Conservation (phyloP, 768 basidiomycete species). For the Cubamyces sp. region DNA sequence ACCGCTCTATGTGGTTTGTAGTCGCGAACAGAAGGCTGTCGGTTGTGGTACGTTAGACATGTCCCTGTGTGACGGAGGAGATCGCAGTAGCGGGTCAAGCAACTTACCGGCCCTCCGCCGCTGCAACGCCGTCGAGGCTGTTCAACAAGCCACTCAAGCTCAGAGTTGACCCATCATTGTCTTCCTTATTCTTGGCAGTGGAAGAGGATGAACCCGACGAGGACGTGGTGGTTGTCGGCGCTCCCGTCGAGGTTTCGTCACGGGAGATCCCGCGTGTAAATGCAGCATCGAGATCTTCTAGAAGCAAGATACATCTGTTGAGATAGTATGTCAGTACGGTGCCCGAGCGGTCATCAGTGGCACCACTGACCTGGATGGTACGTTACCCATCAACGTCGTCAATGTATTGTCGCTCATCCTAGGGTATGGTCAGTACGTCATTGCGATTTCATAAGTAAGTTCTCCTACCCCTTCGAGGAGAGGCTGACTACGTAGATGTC, state of each 20-base stretch:
- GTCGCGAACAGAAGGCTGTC: slow-evolving; percentile 83
- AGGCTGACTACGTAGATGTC: slow-evolving; percentile 92
- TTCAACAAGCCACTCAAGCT: slow-evolving; percentile 86
- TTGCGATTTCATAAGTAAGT: slow-evolving; percentile 13
- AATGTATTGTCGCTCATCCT: slow-evolving; percentile 93
- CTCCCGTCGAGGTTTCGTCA: slow-evolving; percentile 77
- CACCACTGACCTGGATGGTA: slow-evolving; percentile 70
- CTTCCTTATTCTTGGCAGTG: slow-evolving; percentile 40
- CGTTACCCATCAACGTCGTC: slow-evolving; percentile 85
- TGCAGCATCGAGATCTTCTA: slow-evolving; percentile 93
- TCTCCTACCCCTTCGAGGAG: slow-evolving; percentile 78
- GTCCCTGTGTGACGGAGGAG: slow-evolving; percentile 8
- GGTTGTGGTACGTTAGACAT: slow-evolving; percentile 8
- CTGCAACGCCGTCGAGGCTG: slow-evolving; percentile 84
- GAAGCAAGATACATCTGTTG: slow-evolving; percentile 82
- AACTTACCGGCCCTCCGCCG: slow-evolving; percentile 82
- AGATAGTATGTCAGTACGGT: slow-evolving; percentile 22
- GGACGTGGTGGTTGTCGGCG: slow-evolving; percentile 57
- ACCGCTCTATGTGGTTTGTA: slow-evolving; percentile 91
- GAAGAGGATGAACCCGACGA: slow-evolving; percentile 44
- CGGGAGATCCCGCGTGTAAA: slow-evolving; percentile 88
- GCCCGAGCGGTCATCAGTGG: slow-evolving; percentile 11
- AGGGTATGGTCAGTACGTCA: slow-evolving; percentile 22
- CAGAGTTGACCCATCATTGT: slow-evolving; percentile 78
- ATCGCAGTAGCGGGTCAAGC: not conserved